phyloP scores from a whole-genome alignment of 345 rosid genomes.

The Eucalyptus tenuipes region DNA sequence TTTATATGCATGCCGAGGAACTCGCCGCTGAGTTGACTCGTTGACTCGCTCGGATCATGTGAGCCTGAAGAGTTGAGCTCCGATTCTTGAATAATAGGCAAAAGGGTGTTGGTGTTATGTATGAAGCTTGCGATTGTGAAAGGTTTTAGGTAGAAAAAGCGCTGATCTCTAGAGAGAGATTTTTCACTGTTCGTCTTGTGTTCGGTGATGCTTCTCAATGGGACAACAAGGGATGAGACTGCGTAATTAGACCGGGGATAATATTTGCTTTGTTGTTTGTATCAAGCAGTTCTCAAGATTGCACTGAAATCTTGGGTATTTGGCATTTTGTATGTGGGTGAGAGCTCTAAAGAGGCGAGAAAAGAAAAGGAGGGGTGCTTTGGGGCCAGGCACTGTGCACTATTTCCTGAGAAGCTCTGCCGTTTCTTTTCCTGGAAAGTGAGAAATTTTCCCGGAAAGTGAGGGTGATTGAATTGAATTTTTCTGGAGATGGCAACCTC shows the following conservation, averaged over 20 bases:
- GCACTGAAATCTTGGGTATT: background rate
- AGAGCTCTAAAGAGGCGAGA: background rate
- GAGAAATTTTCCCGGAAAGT: background rate
- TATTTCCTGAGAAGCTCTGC: background rate
- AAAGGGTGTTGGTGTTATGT: background rate
- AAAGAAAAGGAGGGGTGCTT: background rate
- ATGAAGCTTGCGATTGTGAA: background rate
- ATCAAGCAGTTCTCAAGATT: constrained; percentile 4
- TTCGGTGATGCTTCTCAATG: constrained; percentile 39
- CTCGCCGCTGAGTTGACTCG: background rate
- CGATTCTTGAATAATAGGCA: background rate
- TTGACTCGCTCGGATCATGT: background rate
- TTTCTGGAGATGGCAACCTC: constrained; percentile 56
- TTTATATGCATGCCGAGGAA: background rate
- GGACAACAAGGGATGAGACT: constrained; percentile 20
- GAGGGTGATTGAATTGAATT: background rate
- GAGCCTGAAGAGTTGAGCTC: background rate
- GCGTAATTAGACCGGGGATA: constrained; percentile 17
- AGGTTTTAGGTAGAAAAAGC: constrained; percentile 10
- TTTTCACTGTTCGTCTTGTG: constrained; percentile 26
- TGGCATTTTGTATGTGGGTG: background rate
- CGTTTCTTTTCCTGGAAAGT: background rate
- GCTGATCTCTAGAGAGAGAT: constrained; percentile 49
- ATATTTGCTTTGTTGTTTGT: background rate
- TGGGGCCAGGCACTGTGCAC: background rate